Evolutionary conservation across 2,329 filamentous ascomycete genomes (phyloP), one percentile per base, ranked within the genome.

Genomic region (Colletotrichum echinochloae): DNA sequence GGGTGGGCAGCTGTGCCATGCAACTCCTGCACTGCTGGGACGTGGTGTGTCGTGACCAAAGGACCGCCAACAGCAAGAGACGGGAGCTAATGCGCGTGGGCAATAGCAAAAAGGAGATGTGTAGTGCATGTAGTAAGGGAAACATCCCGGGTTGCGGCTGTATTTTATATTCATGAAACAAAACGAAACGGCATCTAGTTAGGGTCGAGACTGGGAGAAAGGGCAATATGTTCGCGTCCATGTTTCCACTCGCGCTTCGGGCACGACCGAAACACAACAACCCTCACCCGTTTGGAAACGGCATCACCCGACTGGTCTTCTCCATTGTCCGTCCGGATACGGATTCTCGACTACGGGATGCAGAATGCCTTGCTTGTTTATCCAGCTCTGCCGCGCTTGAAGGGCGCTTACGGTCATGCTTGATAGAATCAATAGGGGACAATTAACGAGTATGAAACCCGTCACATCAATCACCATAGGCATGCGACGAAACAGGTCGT

Each of bases 231-330:
- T 62, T 41, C 30, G 23, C 28, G 39, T 28, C 46, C n/a, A 33
- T 28, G n/a, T 48, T 49, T 49, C 44, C 30, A n/a, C 30, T 39
- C 28, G 46, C 18, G 60, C 23, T 52, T 62, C 60, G 60, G 60
- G 46, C 46, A 52, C 33, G 35, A 62, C 60, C 60, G 60, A 46
- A 62, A 62, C 60, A 23, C 33, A n/a, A 44, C 8, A n/a, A 23
- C 20, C 41, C 26, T 39, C 46, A 28, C 26, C 48, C 48, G 14
- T 16, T 4, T 4, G 23, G 48, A 18, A 6, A 49, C 12, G 48
- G 23, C 23, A 48, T 44, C 28, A 16, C 41, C 20, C 56, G 41
- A 28, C 48, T 60, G 56, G 56, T 39, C 23, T 57, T 35, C 35
- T 57, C 35, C 23, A 28, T 57, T 6, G 23, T 49, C 26, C 26